Evolutionary conservation across 2,329 filamentous ascomycete species (phyloP), one percentile per base, ranked within the genome.

Genomic region (Penicillium expansum): DNA sequence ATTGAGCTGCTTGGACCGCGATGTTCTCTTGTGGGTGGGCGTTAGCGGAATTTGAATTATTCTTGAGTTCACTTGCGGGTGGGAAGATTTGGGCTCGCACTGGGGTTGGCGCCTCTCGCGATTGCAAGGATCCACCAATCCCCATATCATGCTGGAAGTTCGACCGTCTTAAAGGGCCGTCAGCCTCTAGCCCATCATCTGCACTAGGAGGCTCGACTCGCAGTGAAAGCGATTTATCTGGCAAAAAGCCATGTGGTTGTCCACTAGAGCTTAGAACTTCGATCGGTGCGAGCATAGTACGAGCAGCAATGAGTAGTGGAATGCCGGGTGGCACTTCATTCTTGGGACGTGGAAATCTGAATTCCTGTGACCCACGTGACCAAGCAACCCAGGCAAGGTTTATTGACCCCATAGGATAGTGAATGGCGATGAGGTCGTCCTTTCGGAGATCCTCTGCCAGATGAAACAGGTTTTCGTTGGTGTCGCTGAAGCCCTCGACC

Each of bases 401-500:
- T 5, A 30, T 27, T 4, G 39, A 9, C 2, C 44, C 24, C 5
- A 54, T 49, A 29, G 68, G 64, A 38, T 66, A 63, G 48, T 62
- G 71, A 50, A 76, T 67, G 10, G 70, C 74, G 38, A 71, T 60
- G 11, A 67, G 57, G 18, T 68, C 57, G 18, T 65, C 56, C 18
- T 58, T 57, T 3, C 58, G 58, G 18, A 77, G 64, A 16, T 63
- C 56, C 18, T 71, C 55, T 13, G 67, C 66, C 48, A 74, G 60
- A 4, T 53, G 53, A 38, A 65, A 66, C 11, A 77, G 41, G 3
- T 51, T 51, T 10, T 58, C 27, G 32, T 69, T 63, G 4, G 68
- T 73, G 43, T 76, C 70, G 16, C 64, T 42, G 55, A 67, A 77
- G 0, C 70, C 69, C 53, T 72, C 63, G 27, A 75, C 59, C 67